Evolutionary conservation across 805 yeast species (phyloP), one percentile per base, ranked within the genome.

Genomic region (Nakazawaea wickerhamii): DNA sequence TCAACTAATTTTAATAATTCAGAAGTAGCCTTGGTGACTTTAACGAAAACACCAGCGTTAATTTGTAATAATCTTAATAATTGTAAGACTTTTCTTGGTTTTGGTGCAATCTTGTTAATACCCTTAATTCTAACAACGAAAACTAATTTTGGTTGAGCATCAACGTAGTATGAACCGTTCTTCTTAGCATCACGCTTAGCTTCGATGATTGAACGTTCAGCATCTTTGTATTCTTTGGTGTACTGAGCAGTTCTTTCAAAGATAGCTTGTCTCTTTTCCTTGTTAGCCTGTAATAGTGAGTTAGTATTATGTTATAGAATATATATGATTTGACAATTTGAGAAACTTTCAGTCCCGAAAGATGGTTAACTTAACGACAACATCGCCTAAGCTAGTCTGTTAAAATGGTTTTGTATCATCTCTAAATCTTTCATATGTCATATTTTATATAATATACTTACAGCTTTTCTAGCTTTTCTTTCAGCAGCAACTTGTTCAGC

Each of bases 111-210:
- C 84, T 89, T 90, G 90, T 78, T 85, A 72, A 90, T 87, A 90
- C 97, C 97, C 91, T 90, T 90, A 83, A 90, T 90, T 84, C 98
- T 88, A 71, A 90, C 81, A 65, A 90, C 95, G 71, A 90, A 88
- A 57, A 87, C 95, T 65, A 90, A 84, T 75, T 87, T 89, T 65
- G 82, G 80, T 81, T 90, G 91, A 71, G 95, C 96, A 65, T 81
- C 88, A 62, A 88, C 95, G 79, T 81, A 90, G 88, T 82, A 86
- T 64, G 93, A 81, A 71, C 95, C 95, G 65, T 81, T 73, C 70
- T 91, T 90, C 79, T 84, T 86, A 59, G 96, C 96, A 55, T 84
- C 87, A 73, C 96, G 87, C 79, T 82, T 82, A 63, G 95, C 95
- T 46, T 76, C 75, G 67, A 84, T 71, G 63, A 84, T 70, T 61